Conservation (phyloP, 1,139 yeast genomes). For the Nakaseomyces nivariensis region DNA sequence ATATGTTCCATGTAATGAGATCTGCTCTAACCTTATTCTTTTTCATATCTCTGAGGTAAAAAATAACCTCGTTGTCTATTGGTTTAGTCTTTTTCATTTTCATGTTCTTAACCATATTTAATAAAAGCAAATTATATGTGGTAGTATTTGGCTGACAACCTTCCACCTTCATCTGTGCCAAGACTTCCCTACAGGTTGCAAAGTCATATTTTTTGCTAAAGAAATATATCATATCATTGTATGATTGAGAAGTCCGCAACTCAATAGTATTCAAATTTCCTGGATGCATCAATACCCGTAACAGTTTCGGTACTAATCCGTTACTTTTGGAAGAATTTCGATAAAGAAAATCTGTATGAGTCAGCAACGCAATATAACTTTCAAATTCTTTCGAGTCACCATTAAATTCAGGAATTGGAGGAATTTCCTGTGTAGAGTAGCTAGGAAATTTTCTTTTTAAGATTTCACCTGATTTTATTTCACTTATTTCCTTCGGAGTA, state of each 20-base stretch:
- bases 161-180: conserved; percentile 33
- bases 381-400: conserved; percentile 23
- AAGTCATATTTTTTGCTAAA: conserved; percentile 33
- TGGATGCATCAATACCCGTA: conserved; percentile 35
- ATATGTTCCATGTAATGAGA: conserved; percentile 34
- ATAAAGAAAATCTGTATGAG: conserved; percentile 30
- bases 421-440: conserved; percentile 28
- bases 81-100: conserved; percentile 25
- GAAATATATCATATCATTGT: conserved; percentile 38
- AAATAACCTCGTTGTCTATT: conserved; percentile 27
- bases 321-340: conserved; percentile 28
- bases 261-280: conserved; percentile 31
- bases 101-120: conserved; percentile 20
- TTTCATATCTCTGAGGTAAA: conserved; percentile 31
- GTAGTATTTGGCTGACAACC: conserved; percentile 32
- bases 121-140: conserved; percentile 36
- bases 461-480: background rate
- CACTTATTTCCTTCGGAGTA: conserved; percentile 6
- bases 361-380: conserved; percentile 28
- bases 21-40: conserved; percentile 27
- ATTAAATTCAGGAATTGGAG: conserved; percentile 28
- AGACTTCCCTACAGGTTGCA: conserved; percentile 35
- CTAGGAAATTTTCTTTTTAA: conserved; percentile 9
- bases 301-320: conserved; percentile 31
- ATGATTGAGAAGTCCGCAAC: conserved; percentile 31